Evolutionary conservation across 345 rosid species (phyloP).

Genomic region (Populus deltoides): DNA sequence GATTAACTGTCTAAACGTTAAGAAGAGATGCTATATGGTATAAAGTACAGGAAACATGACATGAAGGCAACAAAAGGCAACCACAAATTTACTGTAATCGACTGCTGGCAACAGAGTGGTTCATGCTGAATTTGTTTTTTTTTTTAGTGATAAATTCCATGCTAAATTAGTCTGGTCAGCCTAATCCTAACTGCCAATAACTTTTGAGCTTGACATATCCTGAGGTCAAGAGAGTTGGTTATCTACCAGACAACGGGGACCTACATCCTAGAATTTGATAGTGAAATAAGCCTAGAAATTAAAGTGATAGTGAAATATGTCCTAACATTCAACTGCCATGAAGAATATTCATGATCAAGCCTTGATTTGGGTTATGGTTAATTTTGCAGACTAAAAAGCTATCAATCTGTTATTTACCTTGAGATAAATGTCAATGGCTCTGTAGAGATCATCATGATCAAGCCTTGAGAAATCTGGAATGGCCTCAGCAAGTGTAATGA

Average conservation of each 20-base stretch:
- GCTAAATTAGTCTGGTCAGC: constrained; percentile 29
- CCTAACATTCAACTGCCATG: constrained; percentile 4
- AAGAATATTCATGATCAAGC: neutral
- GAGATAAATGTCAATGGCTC: constrained; percentile 93
- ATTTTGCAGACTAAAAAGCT: neutral
- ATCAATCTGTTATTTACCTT: constrained; percentile 53
- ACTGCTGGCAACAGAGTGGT: no score
- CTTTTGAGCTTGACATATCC: constrained; percentile 11
- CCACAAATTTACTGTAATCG: no score
- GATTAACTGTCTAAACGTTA: no score
- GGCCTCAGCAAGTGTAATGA: constrained; percentile 69
- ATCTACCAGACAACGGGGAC: constrained; percentile 36
- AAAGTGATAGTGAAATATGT: constrained; percentile 14
- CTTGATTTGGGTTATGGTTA: constrained; percentile 4
- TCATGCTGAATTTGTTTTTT: no score
- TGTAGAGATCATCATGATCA: constrained; percentile 90
- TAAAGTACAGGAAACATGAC: neutral
- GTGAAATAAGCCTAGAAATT: neutral
- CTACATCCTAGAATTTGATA: constrained; percentile 31
- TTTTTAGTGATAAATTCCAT: neutral
- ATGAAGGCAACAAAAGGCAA: neutral
- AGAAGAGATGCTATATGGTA: neutral
- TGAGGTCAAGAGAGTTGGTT: constrained; percentile 56
- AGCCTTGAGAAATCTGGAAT: constrained; percentile 81
- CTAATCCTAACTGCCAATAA: constrained; percentile 30